Base-by-base conservation (phyloP, 305 asterid species). In the Withania somnifera region DNA sequence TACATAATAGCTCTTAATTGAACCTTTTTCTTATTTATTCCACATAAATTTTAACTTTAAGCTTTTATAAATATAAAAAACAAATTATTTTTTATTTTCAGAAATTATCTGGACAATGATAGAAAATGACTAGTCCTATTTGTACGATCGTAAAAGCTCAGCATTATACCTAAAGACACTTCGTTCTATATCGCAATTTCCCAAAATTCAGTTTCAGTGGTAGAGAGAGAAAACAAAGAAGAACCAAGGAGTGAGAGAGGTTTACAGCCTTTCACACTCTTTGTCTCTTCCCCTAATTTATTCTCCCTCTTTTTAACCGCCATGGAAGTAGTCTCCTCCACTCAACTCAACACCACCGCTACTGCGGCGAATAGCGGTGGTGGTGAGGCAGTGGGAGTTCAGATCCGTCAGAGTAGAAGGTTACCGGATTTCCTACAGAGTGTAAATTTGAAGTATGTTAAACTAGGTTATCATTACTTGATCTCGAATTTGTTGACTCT, bases 371-470 rank as follows among this genome's bases (percentile, higher is more conserved):
- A 42, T 22, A 26, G n/a, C 50, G 34, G 81, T 5, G 58, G 22
- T 24, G 87, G 83, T 36, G 86, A 78, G 45, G 11, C 88, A 77
- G 89, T 88, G 78, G 97, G 91, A 34, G 92, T 91, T 50, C 96
- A 88, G 94, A 91, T 91, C 94, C 91, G 84, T 32, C 88, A 86
- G 19, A 84, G 78, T 84, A 88, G 93, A 58, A 83, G 94, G 83
- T 85, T 93, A 1, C 98, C 98, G 63, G 98, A 94, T 90, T 94
- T 94, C 85, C 91, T 94, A 52, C 95, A 91, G 87, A 91, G 95
- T 86, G 97, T 94, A n/a, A 94, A 92, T 85, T 82, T 94, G 40
- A 94, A 94, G 93, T 94, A 94, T 88, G 98, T 94, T 20, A 94
- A 92, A 85, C 87, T 94, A 30, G 98, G 98, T 1, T 94, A 94